These are phyloP conservation scores for Mycena galopus DNA, from an alignment of 768 basidiomycete genomes.

Conservation along the genomic window DNA sequence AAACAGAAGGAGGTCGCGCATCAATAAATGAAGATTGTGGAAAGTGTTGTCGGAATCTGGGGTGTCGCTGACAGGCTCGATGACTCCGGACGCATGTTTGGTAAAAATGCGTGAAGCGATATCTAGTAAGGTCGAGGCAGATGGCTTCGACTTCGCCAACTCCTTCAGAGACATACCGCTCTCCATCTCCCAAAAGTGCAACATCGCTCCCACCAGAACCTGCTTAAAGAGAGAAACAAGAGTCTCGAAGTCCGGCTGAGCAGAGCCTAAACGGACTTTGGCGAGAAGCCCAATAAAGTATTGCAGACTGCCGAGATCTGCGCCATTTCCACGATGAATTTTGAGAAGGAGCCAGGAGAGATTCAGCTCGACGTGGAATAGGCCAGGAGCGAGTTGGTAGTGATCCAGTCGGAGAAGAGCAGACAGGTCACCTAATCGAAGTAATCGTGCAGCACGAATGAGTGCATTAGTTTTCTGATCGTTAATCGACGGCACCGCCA, in stretches of 20 bases:
- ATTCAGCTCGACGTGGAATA: conserved; percentile 39
- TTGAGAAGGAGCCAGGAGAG: conserved; percentile 32
- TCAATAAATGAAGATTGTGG: background rate
- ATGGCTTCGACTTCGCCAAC: conserved; percentile 34
- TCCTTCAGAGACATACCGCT: conserved; percentile 17
- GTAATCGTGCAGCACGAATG: conserved; percentile 23
- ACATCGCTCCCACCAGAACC: conserved; percentile 32
- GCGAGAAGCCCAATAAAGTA: conserved; percentile 37
- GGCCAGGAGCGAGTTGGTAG: conserved; percentile 31
- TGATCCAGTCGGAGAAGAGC: conserved; percentile 19
- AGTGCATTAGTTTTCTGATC: conserved; percentile 25
- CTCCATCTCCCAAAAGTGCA: conserved; percentile 34
- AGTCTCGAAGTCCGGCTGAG: conserved; percentile 39
- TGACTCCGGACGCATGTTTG: conserved; percentile 5
- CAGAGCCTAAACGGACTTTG: conserved; percentile 29
- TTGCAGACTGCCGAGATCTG: conserved; percentile 31
- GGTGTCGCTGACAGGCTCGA: background rate
- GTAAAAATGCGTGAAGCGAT: conserved; percentile 9
- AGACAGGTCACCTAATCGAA: conserved; percentile 18
- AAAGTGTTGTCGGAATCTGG: background rate
- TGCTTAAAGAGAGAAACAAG: conserved; percentile 30
- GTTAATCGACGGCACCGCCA: conserved; percentile 14
- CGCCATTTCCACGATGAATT: conserved; percentile 17
- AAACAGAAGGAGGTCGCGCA: conserved; percentile 9
- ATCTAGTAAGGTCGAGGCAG: conserved; percentile 23